Base-by-base conservation (phyloP, 306 rosid species). In the Quercus ilex region DNA sequence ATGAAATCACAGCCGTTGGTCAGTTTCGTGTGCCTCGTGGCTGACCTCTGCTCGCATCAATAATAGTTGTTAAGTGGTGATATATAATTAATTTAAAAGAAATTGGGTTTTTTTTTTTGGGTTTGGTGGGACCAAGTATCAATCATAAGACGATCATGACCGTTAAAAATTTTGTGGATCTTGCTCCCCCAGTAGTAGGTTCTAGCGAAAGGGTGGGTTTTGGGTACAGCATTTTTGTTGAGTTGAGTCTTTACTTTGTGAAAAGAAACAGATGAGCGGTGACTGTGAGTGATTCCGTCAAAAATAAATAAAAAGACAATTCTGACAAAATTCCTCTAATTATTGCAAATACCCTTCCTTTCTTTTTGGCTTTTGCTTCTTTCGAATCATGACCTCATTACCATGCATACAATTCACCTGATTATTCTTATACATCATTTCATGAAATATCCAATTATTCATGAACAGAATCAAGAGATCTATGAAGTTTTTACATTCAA, bases 261-360 rank as follows among this genome's bases (percentile, higher is more conserved):
- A 72, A 55, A 55, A 14, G 18, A 20, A 46, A 38, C 46, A 38
- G 41, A 43, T 13, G 30, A 58, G 43, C 74, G 30, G 8, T 17
- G 15, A 23, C 35, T 6, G 43, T 38, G 43, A 41, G 72, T 49
- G 55, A 73, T 33, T 71, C 51, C 11, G 71, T 10, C 46, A 73
- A 67, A 59, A 33, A 49, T 10, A 12, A 49, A 49, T 10, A 49
- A 49, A 49, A 9, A 49, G 53, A 49, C 53, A 41, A 35, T 21
- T 62, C 69, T 79, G 83, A 56, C 78, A 51, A 56, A 20, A 82
- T 78, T 68, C 70, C 65, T 68, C 79, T 70, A 71, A 81, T 83
- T 73, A 85, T 73, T 84, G 84, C 83, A 68, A 74, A 52, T 59
- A 65, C 49, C 70, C 82, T 78, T 38, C 78, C 85, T 4, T 78